These are phyloP conservation scores for Vitis rupestris DNA, from an alignment of 164 flowering plant genomes.

Conservation along the genomic window DNA sequence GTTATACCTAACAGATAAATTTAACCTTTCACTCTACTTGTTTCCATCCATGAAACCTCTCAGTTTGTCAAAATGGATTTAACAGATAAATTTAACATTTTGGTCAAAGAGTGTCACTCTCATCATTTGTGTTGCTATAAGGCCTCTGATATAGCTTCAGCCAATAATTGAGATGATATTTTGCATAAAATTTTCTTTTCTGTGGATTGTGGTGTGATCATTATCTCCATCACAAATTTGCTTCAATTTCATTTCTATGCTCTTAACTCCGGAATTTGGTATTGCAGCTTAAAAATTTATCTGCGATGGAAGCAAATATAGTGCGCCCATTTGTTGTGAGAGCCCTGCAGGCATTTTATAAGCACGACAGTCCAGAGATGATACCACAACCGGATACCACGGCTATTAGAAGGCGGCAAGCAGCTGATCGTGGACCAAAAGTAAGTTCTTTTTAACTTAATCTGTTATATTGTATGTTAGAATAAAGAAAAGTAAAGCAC, in stretches of 20 bases:
- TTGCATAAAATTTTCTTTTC: neutral
- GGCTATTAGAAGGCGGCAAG: constrained; percentile 39
- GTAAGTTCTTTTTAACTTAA: constrained; percentile 29
- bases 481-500: neutral
- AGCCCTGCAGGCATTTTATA: constrained; percentile 80
- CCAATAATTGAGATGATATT: neutral
- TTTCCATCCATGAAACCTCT: too few relatives aligned
- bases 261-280: neutral
- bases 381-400: constrained; percentile 43
- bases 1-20: too few relatives aligned
- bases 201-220: neutral
- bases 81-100: neutral
- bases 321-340: constrained; percentile 85
- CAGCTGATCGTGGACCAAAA: constrained; percentile 51
- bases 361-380: constrained; percentile 81
- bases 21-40: too few relatives aligned
- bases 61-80: too few relatives aligned
- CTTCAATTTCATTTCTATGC: too few relatives aligned
- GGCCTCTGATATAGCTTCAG: neutral
- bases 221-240: too few relatives aligned
- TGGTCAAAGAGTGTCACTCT: neutral
- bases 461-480: neutral
- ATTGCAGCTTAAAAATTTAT: constrained; percentile 72
- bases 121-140: neutral
- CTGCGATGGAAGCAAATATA: constrained; percentile 95